A percentile compares a stretch with the other conserved stretches of the same genome.
These are phyloP conservation scores for Russula emetica DNA, from an alignment of 768 basidiomycete species.

Conservation along the genomic window DNA sequence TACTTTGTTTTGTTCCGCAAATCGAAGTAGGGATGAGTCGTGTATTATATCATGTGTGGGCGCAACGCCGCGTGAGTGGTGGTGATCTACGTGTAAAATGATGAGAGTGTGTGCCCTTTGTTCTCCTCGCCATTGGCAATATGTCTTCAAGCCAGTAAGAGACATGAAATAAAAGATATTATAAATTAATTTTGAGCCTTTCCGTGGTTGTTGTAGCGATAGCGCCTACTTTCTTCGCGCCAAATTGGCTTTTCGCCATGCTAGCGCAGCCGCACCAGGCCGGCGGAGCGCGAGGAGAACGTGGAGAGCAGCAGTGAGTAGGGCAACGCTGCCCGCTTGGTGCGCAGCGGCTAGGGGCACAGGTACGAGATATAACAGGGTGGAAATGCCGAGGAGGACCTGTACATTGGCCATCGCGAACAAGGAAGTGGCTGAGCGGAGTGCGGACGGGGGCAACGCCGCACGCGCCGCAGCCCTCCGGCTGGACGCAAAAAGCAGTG, in stretches of 20 bases:
- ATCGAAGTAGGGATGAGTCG: constrained; percentile 6
- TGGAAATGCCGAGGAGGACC: constrained; percentile 70
- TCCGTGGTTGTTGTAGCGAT: neutral
- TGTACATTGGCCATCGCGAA: constrained; percentile 85
- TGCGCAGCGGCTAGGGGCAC: constrained; percentile 88
- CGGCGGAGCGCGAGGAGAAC: constrained; percentile 65
- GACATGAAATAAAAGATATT: neutral
- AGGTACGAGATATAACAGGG: constrained; percentile 89
- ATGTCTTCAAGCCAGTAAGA: neutral
- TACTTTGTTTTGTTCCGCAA: constrained; percentile 1
- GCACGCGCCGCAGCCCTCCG: constrained; percentile 45
- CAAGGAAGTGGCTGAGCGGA: constrained; percentile 49
- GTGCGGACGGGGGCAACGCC: constrained; percentile 57
- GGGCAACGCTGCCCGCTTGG: constrained; percentile 88
- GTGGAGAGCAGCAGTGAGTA: constrained; percentile 81
- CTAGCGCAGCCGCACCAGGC: constrained; percentile 60
- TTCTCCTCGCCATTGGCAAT: neutral
- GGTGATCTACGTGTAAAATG: constrained; percentile 10
- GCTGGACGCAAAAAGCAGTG: constrained; percentile 57
- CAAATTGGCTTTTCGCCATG: constrained; percentile 47
- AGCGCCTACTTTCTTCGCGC: neutral
- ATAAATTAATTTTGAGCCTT: neutral
- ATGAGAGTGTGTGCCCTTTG: neutral
- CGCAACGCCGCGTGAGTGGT: neutral
- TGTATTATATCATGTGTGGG: constrained; percentile 4